phyloP scores from a whole-genome alignment of 768 basidiomycete genomes.

The Leccinum subgranulosum region DNA sequence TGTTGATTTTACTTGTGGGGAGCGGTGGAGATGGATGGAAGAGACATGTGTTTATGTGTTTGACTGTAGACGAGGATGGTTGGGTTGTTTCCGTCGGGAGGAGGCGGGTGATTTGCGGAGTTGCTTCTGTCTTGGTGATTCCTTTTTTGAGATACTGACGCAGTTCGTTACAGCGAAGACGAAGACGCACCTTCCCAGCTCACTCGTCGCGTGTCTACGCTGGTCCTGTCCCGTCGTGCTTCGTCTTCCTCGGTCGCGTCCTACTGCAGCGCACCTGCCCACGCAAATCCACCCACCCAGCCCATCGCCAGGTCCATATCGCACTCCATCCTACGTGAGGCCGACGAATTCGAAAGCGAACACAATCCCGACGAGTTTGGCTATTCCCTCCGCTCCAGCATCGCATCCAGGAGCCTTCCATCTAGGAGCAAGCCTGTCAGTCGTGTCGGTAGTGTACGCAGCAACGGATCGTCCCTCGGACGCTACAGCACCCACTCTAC shows the following conservation, averaged over 20 bases:
- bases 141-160: slow-evolving; percentile 4
- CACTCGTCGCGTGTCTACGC: slow-evolving; percentile 57
- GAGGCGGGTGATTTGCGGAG: slow-evolving; percentile 7
- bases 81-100: slow-evolving; percentile 2
- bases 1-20: not conserved
- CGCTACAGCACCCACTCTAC: slow-evolving; percentile 23
- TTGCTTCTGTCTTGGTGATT: slow-evolving; percentile 10
- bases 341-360: slow-evolving; percentile 19
- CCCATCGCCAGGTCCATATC: slow-evolving; percentile 29
- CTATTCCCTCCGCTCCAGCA: slow-evolving; percentile 4
- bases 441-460: slow-evolving; percentile 21
- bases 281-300: slow-evolving; percentile 5
- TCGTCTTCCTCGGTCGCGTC: slow-evolving; percentile 43
- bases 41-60: slow-evolving; percentile 8
- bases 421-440: slow-evolving; percentile 20
- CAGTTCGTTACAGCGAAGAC: slow-evolving; percentile 49
- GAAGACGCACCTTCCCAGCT: slow-evolving; percentile 70
- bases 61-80: not conserved
- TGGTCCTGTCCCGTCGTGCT: slow-evolving; percentile 47
- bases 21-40: not conserved
- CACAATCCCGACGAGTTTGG: slow-evolving; percentile 26
- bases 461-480: slow-evolving; percentile 21
- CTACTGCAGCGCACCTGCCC: slow-evolving; percentile 13
- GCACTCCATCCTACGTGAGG: slow-evolving; percentile 30
- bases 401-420: slow-evolving; percentile 20